Evolutionary conservation across 805 yeast species (phyloP).

Genomic region (Lipomyces sp.): DNA sequence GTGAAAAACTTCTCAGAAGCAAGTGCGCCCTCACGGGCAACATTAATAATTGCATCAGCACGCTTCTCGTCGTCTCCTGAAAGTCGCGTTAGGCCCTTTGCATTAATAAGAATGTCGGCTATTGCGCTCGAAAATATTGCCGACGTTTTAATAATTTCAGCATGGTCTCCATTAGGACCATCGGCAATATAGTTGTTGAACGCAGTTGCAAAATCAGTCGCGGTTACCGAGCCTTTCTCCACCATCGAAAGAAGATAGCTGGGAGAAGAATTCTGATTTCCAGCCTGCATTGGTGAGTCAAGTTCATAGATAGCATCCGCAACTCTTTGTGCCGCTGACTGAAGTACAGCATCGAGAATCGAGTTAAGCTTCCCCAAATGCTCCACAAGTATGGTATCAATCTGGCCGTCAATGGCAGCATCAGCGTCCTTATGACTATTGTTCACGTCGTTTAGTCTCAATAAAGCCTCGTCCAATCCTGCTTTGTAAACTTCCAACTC

Average conservation of each 20-base stretch:
- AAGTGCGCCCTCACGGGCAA: constrained; percentile 57
- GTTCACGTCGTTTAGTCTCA: constrained; percentile 51
- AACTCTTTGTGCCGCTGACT: constrained; percentile 64
- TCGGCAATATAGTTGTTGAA: constrained; percentile 75
- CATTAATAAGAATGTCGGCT: constrained; percentile 59
- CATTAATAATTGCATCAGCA: constrained; percentile 49
- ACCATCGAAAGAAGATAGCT: constrained; percentile 62
- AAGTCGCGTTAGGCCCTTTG: constrained; percentile 64
- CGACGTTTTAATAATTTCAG: constrained; percentile 57
- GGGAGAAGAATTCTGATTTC: constrained; percentile 72
- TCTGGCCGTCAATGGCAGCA: constrained; percentile 55
- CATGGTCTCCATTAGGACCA: constrained; percentile 64
- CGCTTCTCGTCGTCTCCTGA: constrained; percentile 50
- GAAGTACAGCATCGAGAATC: constrained; percentile 66
- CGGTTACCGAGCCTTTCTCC: constrained; percentile 65
- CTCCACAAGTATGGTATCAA: constrained; percentile 50
- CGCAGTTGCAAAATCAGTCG: constrained; percentile 75
- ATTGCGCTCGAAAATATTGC: constrained; percentile 61
- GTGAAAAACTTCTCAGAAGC: constrained; percentile 61
- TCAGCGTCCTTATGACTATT: constrained; percentile 47
- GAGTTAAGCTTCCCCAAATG: constrained; percentile 52
- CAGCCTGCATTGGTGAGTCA: constrained; percentile 78
- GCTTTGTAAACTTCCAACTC: constrained; percentile 74
- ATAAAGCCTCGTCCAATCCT: constrained; percentile 63
- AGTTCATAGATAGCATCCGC: constrained; percentile 69